Evolutionary conservation across 1,284 basidiomycete genomes (phyloP).

Genomic region (Rhodotorula sp.): DNA sequence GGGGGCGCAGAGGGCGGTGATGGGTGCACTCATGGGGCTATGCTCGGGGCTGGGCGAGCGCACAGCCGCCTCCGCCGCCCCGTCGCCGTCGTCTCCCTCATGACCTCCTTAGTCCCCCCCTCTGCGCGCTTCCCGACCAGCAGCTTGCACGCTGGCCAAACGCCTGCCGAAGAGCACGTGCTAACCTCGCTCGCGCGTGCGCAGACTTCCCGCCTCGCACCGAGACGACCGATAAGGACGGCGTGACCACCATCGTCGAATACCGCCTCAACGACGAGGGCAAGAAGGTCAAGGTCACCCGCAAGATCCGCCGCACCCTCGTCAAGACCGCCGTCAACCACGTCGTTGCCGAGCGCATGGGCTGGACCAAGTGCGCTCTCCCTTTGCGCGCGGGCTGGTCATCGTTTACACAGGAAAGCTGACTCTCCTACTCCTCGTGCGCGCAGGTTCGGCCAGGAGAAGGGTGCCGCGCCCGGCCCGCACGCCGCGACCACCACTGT

Average conservation of each 20-base stretch:
- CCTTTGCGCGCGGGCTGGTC: no score
- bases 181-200: not conserved
- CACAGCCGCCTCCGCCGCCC: not conserved
- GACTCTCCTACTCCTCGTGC: not conserved
- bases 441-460: slow-evolving; percentile 78
- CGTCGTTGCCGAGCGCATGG: slow-evolving; percentile 87
- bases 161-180: not conserved
- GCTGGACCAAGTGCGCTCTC: slow-evolving; percentile 69
- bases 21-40: no score
- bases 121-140: no score
- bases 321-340: slow-evolving; percentile 94
- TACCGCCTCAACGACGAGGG: slow-evolving; percentile 87
- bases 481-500: slow-evolving; percentile 94
- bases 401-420: not conserved
- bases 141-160: no score
- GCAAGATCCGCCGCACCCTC: slow-evolving; percentile 81
- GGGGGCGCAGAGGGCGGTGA: no score
- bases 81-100: not conserved
- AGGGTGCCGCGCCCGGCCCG: slow-evolving; percentile 82
- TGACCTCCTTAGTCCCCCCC: not conserved
- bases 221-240: slow-evolving; percentile 74
- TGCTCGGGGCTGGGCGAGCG: no score
- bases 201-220: slow-evolving; percentile 51
- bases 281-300: slow-evolving; percentile 92
- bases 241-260: slow-evolving; percentile 81